These are phyloP conservation scores for Aspergillus neoniger DNA, from an alignment of 2,329 filamentous ascomycete genomes.

Conservation along the genomic window DNA sequence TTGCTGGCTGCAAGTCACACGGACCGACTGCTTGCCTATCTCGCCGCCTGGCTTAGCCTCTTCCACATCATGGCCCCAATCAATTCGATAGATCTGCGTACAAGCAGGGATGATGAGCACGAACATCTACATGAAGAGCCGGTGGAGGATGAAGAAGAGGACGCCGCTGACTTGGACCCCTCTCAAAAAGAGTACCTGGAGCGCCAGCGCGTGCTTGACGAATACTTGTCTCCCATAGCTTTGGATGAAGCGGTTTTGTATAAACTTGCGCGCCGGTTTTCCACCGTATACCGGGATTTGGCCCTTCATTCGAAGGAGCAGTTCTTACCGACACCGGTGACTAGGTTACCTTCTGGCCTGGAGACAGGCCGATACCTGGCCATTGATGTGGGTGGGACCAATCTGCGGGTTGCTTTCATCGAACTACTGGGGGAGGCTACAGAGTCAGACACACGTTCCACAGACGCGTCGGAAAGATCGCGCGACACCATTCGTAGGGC, in stretches of 20 bases:
- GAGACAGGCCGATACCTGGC: constrained; percentile 58
- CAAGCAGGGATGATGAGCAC: constrained; percentile 32
- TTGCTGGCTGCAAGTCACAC: constrained; percentile 14
- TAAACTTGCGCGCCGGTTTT: constrained; percentile 49
- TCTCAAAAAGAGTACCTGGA: constrained; percentile 31
- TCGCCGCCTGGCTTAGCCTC: not conserved
- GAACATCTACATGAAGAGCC: constrained; percentile 31
- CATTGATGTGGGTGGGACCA: constrained; percentile 60
- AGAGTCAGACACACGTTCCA: constrained; percentile 36
- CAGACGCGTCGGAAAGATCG: constrained; percentile 41
- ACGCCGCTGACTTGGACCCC: constrained; percentile 35
- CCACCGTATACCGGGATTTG: constrained; percentile 46
- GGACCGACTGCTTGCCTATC: constrained; percentile 6
- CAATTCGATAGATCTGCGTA: constrained; percentile 25
- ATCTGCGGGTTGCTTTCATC: constrained; percentile 59
- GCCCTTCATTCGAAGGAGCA: constrained; percentile 49
- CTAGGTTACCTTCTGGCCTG: constrained; percentile 50
- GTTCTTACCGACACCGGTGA: constrained; percentile 51
- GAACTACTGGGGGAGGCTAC: constrained; percentile 51
- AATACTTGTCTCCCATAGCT: constrained; percentile 44
- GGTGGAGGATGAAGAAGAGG: constrained; percentile 39
- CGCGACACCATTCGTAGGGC: constrained; percentile 49
- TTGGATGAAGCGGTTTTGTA: constrained; percentile 48
- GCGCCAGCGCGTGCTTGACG: constrained; percentile 40
- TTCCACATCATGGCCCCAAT: constrained; percentile 28